Evolutionary conservation across 2,329 filamentous ascomycete species (phyloP).

Genomic region (Escovopsis sp.): DNA sequence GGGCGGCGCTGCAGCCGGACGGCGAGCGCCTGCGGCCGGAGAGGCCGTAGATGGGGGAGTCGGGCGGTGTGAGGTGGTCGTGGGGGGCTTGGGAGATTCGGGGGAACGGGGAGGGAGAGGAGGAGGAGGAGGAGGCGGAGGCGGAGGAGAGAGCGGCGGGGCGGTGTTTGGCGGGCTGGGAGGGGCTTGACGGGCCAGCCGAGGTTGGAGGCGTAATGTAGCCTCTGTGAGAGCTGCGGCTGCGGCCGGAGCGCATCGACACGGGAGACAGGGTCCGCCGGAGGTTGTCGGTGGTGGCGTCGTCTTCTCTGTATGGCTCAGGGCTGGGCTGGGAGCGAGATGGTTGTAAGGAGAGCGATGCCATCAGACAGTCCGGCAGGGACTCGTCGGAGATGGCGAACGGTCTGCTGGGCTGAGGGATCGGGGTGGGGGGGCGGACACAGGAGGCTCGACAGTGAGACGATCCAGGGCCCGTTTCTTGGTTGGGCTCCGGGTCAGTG

Average conservation of each 20-base stretch:
- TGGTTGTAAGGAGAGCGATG: neutral
- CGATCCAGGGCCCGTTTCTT: slow-evolving; percentile 50
- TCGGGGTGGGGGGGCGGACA: too few relatives aligned
- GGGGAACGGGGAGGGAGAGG: too few relatives aligned
- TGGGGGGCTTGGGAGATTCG: neutral
- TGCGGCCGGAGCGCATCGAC: neutral
- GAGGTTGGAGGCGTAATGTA: slow-evolving; percentile 33
- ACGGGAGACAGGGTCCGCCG: neutral
- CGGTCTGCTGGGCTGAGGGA: too few relatives aligned
- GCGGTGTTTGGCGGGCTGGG: slow-evolving; percentile 32
- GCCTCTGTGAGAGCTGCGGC: neutral
- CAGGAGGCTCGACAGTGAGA: slow-evolving; percentile 25
- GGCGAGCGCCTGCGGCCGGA: slow-evolving; percentile 9
- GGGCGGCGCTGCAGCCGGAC: neutral
- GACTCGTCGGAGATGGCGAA: slow-evolving; percentile 17
- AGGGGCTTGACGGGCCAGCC: slow-evolving; percentile 32
- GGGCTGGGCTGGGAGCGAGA: neutral
- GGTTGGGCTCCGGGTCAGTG: slow-evolving; percentile 49
- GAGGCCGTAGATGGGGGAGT: slow-evolving; percentile 3
- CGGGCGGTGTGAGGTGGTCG: neutral
- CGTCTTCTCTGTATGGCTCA: neutral
- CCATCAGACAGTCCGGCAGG: slow-evolving; percentile 1
- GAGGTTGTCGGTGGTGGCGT: neutral
- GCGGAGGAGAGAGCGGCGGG: too few relatives aligned
- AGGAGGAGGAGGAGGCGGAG: slow-evolving; percentile 1